A percentile compares a stretch with the other conserved stretches of the same genome.
Evolutionary conservation across 345 rosid genomes (phyloP).

Genomic region (Eucalyptus erythrocorys): DNA sequence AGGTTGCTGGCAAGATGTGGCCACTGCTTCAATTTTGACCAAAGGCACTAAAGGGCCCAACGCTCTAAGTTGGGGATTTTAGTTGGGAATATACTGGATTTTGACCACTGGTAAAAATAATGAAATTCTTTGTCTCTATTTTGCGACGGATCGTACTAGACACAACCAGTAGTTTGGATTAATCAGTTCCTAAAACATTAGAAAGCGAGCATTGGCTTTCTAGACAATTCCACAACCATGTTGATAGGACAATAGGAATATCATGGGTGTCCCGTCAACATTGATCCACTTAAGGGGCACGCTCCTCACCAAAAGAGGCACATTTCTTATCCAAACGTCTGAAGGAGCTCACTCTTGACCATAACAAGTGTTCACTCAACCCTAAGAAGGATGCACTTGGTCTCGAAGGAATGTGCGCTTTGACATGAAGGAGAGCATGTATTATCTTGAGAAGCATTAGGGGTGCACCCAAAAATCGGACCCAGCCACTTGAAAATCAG

Average conservation of each 20-base stretch:
- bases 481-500: accelerated
- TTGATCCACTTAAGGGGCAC: background rate
- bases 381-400: background rate
- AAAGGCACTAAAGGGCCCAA: background rate
- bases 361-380: background rate
- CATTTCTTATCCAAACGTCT: background rate
- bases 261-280: background rate
- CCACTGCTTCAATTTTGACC: background rate
- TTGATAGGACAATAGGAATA: background rate
- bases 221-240: background rate
- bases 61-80: background rate
- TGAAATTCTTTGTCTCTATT: background rate
- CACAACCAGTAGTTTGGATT: background rate
- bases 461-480: no score
- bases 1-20: background rate
- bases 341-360: background rate
- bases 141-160: background rate
- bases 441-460: no score
- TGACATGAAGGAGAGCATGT: background rate
- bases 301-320: background rate
- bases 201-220: background rate
- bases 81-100: background rate
- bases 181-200: background rate
- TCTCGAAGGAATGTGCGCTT: background rate
- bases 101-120: background rate